Evolutionary conservation across 2,329 filamentous ascomycete species (phyloP).

Genomic region (Fusarium burgessii): DNA sequence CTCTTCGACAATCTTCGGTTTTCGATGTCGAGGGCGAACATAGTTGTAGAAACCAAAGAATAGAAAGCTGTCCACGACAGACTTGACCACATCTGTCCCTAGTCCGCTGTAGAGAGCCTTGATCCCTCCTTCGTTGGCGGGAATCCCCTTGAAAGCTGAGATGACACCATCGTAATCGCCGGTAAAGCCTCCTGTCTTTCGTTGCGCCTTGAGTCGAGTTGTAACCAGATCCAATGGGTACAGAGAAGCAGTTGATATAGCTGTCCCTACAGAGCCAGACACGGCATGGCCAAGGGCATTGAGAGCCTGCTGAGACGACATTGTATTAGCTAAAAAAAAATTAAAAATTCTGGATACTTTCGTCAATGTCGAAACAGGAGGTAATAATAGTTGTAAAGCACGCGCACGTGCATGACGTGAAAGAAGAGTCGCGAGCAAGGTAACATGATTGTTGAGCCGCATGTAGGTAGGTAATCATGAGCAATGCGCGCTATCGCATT

Average conservation of each 20-base stretch:
- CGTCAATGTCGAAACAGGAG: background rate
- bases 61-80: slow-evolving; percentile 80
- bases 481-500: slow-evolving; percentile 15
- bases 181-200: slow-evolving; percentile 61
- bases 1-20: slow-evolving; percentile 75
- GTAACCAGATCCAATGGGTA: slow-evolving; percentile 88
- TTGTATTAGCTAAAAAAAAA: slow-evolving; percentile 13
- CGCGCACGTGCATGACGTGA: slow-evolving; percentile 16
- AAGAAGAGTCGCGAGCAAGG: slow-evolving; percentile 9
- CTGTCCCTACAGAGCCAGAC: slow-evolving; percentile 82
- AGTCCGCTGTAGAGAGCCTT: slow-evolving; percentile 77
- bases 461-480: slow-evolving; percentile 1
- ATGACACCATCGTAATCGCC: slow-evolving; percentile 72
- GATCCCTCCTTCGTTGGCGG: slow-evolving; percentile 75
- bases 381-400: background rate
- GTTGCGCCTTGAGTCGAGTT: slow-evolving; percentile 84
- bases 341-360: background rate
- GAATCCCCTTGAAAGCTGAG: slow-evolving; percentile 79
- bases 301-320: slow-evolving; percentile 59
- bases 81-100: slow-evolving; percentile 73
- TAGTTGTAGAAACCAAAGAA: slow-evolving; percentile 86
- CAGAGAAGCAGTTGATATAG: slow-evolving; percentile 80
- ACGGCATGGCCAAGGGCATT: slow-evolving; percentile 85
- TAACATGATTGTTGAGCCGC: slow-evolving; percentile 15
- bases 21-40: slow-evolving; percentile 55